These are phyloP conservation scores for Blastocystis sp. DNA, from an alignment of 352 stramenopile species.

Conservation along the genomic window DNA sequence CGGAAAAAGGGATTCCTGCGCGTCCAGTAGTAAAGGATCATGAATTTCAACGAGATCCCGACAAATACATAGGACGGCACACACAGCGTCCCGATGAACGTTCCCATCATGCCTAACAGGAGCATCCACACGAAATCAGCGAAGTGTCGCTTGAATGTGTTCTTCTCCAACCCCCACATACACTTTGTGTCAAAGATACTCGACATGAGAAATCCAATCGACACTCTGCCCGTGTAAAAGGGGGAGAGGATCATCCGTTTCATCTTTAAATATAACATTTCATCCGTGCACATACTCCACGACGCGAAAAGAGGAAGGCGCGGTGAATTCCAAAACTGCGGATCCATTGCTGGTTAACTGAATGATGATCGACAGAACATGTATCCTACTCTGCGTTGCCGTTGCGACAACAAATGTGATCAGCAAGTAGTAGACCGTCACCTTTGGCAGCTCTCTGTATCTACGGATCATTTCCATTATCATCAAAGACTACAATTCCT, in stretches of 20 bases:
- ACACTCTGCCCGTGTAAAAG: constrained; percentile 4
- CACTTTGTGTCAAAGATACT: constrained; percentile 43
- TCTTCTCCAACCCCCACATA: constrained; percentile 46
- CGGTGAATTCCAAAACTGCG: constrained; percentile 2
- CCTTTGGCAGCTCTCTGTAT: constrained; percentile 11
- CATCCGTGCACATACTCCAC: background rate
- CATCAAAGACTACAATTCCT: background rate
- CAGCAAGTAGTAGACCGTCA: constrained; percentile 12
- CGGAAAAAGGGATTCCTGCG: constrained; percentile 38
- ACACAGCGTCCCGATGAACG: background rate
- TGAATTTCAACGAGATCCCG: background rate
- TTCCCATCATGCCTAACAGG: background rate
- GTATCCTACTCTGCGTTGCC: background rate
- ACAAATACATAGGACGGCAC: constrained; percentile 7
- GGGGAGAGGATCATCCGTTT: background rate
- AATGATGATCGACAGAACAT: background rate
- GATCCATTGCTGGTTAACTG: constrained; percentile 32
- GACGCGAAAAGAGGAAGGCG: background rate
- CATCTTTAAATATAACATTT: background rate
- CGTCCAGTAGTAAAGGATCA: constrained; percentile 49
- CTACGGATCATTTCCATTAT: background rate
- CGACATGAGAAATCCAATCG: constrained; percentile 31
- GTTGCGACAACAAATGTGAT: background rate
- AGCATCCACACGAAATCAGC: constrained; percentile 48
- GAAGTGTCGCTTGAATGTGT: constrained; percentile 15